These are phyloP conservation scores for Lunularia cruciata DNA, from an alignment of 225 moss, liverwort and hornwort genomes.

Conservation along the genomic window DNA sequence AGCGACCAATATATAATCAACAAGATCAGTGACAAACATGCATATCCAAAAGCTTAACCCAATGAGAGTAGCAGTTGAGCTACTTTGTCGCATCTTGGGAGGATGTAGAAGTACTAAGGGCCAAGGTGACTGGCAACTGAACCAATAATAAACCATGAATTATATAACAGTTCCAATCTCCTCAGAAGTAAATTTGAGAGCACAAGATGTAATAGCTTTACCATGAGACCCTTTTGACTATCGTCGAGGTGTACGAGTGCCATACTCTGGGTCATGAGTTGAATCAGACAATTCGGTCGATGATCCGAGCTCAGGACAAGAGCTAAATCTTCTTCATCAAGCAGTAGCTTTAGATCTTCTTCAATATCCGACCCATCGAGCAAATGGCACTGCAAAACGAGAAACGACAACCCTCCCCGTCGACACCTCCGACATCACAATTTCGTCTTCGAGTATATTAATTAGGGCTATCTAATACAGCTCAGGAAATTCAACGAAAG, in stretches of 20 bases:
- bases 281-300: conserved; percentile 79
- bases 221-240: conserved; percentile 56
- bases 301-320: conserved; percentile 62
- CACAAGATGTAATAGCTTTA: no score
- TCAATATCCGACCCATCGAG: conserved; percentile 59
- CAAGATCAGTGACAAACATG: neutral
- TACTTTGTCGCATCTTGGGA: no score
- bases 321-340: conserved; percentile 69
- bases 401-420: neutral
- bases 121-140: no score
- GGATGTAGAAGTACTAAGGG: no score
- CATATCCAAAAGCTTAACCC: no score
- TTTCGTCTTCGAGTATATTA: neutral
- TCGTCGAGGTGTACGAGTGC: conserved; percentile 49
- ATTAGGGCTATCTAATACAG: neutral
- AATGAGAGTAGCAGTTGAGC: no score
- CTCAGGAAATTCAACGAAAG: neutral
- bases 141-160: no score
- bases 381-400: conserved; percentile 72
- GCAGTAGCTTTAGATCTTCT: conserved; percentile 60
- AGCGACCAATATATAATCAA: conserved; percentile 5
- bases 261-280: conserved; percentile 70
- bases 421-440: neutral
- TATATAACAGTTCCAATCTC: no score
- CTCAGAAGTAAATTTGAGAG: no score